A percentile compares a stretch with the other conserved stretches of the same genome.
Evolutionary conservation across 148 eudicot species (phyloP).

Genomic region (Arbutus unedo): DNA sequence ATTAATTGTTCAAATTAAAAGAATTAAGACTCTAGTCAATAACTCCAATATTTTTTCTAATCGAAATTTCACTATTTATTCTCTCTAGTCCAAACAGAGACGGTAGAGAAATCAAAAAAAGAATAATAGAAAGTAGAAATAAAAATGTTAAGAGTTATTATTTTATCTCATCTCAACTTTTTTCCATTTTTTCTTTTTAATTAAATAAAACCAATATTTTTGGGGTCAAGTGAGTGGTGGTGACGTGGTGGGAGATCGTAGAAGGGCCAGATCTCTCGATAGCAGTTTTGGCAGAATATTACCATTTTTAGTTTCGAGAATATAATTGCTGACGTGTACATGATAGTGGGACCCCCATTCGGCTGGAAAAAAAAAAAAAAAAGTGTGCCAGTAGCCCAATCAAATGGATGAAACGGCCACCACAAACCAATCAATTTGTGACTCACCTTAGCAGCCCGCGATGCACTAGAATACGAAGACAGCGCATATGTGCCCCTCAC

Average conservation of each 20-base stretch:
- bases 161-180: not conserved
- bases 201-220: not conserved
- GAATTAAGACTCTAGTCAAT: no score
- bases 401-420: slow-evolving; percentile 11
- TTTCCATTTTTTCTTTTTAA: not conserved
- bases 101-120: no score
- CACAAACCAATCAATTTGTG: not conserved
- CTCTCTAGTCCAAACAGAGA: no score
- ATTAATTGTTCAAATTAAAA: no score
- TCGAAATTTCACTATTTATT: no score
- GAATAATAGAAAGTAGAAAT: no score
- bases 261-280: not conserved
- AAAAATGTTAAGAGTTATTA: no score
- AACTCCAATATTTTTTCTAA: no score
- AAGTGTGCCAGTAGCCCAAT: not conserved
- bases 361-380: not conserved
- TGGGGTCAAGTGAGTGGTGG: not conserved
- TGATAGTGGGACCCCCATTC: not conserved
- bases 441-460: not conserved
- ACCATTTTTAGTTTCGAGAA: slow-evolving; percentile 9
- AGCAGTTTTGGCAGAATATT: slow-evolving; percentile 15
- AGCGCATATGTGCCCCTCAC: not conserved
- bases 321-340: slow-evolving; percentile 12
- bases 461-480: not conserved
- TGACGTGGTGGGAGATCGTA: not conserved